Base-by-base conservation (phyloP, 306 rosid species). In the Vigna hirtella region DNA sequence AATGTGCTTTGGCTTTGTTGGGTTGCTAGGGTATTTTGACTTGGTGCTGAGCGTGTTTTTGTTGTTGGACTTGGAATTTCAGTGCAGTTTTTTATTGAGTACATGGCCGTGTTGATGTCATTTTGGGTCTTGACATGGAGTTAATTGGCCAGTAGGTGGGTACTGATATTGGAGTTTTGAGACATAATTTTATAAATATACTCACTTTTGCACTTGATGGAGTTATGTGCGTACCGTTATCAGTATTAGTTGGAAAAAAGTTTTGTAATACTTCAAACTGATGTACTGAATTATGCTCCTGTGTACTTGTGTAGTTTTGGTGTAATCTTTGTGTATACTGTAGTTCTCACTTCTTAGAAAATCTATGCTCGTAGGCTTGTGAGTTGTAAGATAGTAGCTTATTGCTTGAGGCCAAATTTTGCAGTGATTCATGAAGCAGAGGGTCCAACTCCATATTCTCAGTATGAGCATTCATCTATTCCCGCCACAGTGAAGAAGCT, bases 401-500 rank as follows among this genome's bases (percentile, higher is more conserved):
- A 36, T 81, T 58, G 20, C 51, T 42, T 38, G 55, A 49, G 63
- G 15, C 20, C 34, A 22, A 12, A 77, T 74, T 11, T 69, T 80
- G 86, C 88, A 94, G 97, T 92, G 84, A 90, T 94, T 79, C 95
- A 87, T 79, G 91, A 78, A 79, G 88, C 98, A 7, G 89, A 73
- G 24, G 98, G 98, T 17, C 98, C 98, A 81, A 90, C 92, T 9
- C 90, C 86, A 18, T 20, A 82, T 57, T 94, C 98, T 13, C 95
- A 92, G 53, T 94, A 79, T 64, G 98, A 94, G 71, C 98, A 94
- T 78, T 92, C 98, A 3, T 94, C 98, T 16, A 58, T 94, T 42
- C 91, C 98, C 0, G 98, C 98, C 13, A 94, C 97, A 10, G 97
- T 94, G 10, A 94, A 94, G 86, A 94, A 85, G 88, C 91, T 94